Percentiles rank a stretch among this genome's conserved stretches.
These are phyloP conservation scores for Cryptococcus sp. DNA, from an alignment of 1,284 basidiomycete genomes.

Conservation along the genomic window DNA sequence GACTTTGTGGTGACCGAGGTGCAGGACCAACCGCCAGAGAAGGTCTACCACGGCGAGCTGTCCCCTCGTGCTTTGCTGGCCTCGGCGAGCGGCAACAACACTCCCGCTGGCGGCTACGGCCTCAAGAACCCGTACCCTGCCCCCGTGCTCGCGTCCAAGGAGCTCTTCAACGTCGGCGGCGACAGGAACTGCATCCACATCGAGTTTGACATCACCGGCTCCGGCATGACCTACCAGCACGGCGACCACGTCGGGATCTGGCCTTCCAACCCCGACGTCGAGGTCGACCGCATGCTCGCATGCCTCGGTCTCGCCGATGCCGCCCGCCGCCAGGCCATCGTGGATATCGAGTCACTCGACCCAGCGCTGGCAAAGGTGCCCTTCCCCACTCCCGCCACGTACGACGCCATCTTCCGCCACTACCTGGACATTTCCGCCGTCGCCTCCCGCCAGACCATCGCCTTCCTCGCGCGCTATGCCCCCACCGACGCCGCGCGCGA, in stretches of 20 bases:
- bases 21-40: constrained; percentile 64
- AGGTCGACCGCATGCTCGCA: constrained; percentile 83
- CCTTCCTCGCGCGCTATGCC: constrained; percentile 80
- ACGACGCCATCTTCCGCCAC: constrained; percentile 88
- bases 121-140: constrained; percentile 95
- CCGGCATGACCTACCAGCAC: constrained; percentile 96
- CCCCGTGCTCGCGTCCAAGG: constrained; percentile 70
- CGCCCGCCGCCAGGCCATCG: constrained; percentile 72
- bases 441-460: constrained; percentile 89
- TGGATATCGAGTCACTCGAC: constrained; percentile 92
- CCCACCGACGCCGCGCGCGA: constrained; percentile 74
- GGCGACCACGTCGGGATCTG: constrained; percentile 97
- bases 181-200: constrained; percentile 93
- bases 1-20: constrained; percentile 91
- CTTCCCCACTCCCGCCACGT: constrained; percentile 96
- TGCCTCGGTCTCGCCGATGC: constrained; percentile 71
- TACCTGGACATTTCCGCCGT: constrained; percentile 94
- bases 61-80: constrained; percentile 75
- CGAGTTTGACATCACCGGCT: constrained; percentile 91
- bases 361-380: constrained; percentile 97
- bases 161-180: constrained; percentile 72
- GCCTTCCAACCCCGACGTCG: constrained; percentile 89
- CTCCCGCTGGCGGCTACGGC: constrained; percentile 60
- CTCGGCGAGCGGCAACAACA: constrained; percentile 47
- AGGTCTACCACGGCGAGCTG: constrained; percentile 88